Evolutionary conservation across 768 basidiomycete species (phyloP), one percentile per base, ranked within the genome.

Genomic region (Phylloporus rhodoxanthus): DNA sequence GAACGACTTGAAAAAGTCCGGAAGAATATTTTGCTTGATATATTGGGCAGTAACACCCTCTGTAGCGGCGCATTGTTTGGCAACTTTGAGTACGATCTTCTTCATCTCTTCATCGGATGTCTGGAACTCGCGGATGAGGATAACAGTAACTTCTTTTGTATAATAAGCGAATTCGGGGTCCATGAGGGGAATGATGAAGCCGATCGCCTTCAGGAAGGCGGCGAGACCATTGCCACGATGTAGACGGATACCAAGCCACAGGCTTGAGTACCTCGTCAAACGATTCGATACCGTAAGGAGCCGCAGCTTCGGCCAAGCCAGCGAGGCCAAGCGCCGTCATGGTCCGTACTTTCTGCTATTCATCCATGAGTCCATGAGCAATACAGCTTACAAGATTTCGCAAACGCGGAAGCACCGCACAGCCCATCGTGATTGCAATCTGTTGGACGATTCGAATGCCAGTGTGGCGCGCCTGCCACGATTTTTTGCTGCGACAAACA

Each of bases 71-170:
- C 96, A 98, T 68, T 98, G 96, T 70, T 98, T 96, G 60, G 98
- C 94, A 49, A 99, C 96, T 69, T 98, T 98, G 44, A 99, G 72
- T 5, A 99, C 96, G 57, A 98, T 98, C 78, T 98, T 96, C 81
- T 98, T 95, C 96, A 99, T 99, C 75, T 99, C 96, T 68, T 99
- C 96, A 66, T 99, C 96, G 8, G 95, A 95, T 6, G 94, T 96
- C 68, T 95, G 93, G 75, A 97, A 98, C 72, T 97, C 95, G 63
- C 96, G 91, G 55, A 95, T 95, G 49, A 95, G 86, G 65, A 95
- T 94, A 56, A 93, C 87, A 10, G 90, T 94, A 48, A 95, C 92
- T 74, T 97, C 95, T 70, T 95, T 95, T 42, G 94, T 97, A 68
- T 99, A 99, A 72, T 98, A 98, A 14, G 95, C 96, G 61, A 97